Evolutionary conservation across 202 grass and related monocot species (phyloP), one percentile per base, ranked within the genome.

Genomic region (Setaria viridis): DNA sequence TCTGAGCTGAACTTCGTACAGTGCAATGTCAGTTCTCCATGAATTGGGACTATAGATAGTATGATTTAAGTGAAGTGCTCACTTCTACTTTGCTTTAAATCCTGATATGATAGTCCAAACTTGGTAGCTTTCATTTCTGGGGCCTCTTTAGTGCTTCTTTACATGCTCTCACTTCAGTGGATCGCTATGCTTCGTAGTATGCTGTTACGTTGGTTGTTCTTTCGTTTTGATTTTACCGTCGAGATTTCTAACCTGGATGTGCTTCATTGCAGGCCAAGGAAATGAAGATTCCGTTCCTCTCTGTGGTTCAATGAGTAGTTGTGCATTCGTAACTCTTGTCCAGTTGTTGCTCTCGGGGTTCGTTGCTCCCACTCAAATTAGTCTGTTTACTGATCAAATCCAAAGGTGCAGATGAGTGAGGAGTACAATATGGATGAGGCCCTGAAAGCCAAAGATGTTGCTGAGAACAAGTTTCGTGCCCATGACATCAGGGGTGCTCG

Each of bases 391-490:
- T 16, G 32, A 49, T 75, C 75, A 21, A 87, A 47, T 72, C 32
- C 56, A 41, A 54, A 82, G 78, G 82, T 60, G 43, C 62, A 86
- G 64, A 89, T 86, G 88, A 82, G 66, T 77, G 78, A 80, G 76
- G 92, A 94, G 25, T 89, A 82, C 76, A 93, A 87, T 84, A 92
- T 78, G 86, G 89, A 97, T 62, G 95, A 97, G 57, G 92, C 95
- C 80, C 55, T 94, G 21, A 90, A 88, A 79, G 92, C 89, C 19
- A 91, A 87, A 85, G 72, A 80, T 72, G 85, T 88, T 11, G 89
- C 95, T 3, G 95, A 98, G 79, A 89, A 77, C 79, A 98, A 94
- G 84, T 94, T 98, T 62, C 84, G 79, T 45, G 80, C 89, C 0
- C 87, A 49, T 7, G 89, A 98, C 84, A 79, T 95, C 65, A 91